Conservation (phyloP, 2,329 filamentous ascomycete genomes). For the Talaromyces sp. region DNA sequence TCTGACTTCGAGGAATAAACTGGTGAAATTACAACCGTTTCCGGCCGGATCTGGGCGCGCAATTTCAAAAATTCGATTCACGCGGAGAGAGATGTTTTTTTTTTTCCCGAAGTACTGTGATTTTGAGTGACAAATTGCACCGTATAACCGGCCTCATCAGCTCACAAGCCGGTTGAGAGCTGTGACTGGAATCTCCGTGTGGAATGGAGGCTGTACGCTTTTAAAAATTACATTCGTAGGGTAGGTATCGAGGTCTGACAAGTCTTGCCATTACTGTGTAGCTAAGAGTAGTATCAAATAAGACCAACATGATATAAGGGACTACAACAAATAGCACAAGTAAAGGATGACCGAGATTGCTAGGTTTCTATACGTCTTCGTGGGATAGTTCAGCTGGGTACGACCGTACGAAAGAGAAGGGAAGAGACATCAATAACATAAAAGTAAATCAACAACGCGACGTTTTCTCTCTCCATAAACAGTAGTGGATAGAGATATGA, state of each 20-base stretch:
- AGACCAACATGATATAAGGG: not conserved
- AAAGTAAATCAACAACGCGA: not conserved
- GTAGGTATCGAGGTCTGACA: not conserved
- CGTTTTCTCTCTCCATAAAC: not conserved
- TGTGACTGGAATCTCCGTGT: not conserved
- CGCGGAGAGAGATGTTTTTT: no score
- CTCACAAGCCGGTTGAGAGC: not conserved
- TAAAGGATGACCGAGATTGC: not conserved
- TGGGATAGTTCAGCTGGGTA: not conserved
- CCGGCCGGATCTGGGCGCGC: no score
- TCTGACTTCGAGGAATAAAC: no score
- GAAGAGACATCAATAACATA: not conserved
- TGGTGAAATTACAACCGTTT: no score
- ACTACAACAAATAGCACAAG: not conserved
- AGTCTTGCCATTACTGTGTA: not conserved
- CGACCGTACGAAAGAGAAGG: not conserved
- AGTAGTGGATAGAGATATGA: constrained; percentile 1
- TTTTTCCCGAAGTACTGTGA: not conserved
- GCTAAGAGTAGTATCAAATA: not conserved
- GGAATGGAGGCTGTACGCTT: not conserved
- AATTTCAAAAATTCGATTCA: no score
- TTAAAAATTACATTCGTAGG: not conserved
- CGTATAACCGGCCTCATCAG: not conserved
- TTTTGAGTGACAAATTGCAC: not conserved
- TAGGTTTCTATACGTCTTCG: not conserved